Base-by-base conservation (phyloP, 495 filamentous ascomycete species). In the Penicillium turbatum region DNA sequence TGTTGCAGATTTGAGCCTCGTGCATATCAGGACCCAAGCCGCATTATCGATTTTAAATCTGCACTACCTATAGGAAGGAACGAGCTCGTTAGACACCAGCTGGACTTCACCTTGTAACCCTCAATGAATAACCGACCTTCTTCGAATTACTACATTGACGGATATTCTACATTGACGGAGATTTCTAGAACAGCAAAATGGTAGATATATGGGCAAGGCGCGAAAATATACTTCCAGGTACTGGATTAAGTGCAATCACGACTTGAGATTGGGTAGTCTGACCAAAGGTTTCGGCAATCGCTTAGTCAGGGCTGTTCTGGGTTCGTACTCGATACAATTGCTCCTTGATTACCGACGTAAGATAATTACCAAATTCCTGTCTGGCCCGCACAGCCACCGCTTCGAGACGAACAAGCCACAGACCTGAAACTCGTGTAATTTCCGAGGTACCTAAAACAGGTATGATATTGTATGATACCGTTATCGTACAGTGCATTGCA, bases 201-300 rank as follows among this genome's bases (percentile, higher is more conserved):
- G 42, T 32, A 12, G 42, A 45, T 45, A 31, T 45, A 45, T 32
- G 42, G 42, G 10, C 27, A 45, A 45, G 42, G 42, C 27, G 8
- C 27, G 2, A 45, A 3, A 45, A 45, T 6, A 12, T 31, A 45
- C 41, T 44, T 31, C 27, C 15, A 45, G 27, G 6, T 32, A 32
- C 27, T 44, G 12, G 27, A 29, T 11, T 27, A 42, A 42, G 40
- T 42, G 40, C 40, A 27, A 42, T 42, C 26, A 42, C 40, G 27
- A 30, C 27, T 30, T 8, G 27, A 30, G 27, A 30, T 30, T 30
- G 27, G 8, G 13, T 41, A 41, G 19, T 12, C 38, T 10, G 12
- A 24, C 38, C 19, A 41, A n/a, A n/a, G n/a, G n/a, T 26, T 41
- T 41, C 38, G 38, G 17, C 11, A 34, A 34, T 34, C 31, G 31